Percentiles rank a stretch among this genome's conserved stretches.
These are phyloP conservation scores for Calonectria pteridis DNA, from an alignment of 2,329 filamentous ascomycete species.

Conservation along the genomic window DNA sequence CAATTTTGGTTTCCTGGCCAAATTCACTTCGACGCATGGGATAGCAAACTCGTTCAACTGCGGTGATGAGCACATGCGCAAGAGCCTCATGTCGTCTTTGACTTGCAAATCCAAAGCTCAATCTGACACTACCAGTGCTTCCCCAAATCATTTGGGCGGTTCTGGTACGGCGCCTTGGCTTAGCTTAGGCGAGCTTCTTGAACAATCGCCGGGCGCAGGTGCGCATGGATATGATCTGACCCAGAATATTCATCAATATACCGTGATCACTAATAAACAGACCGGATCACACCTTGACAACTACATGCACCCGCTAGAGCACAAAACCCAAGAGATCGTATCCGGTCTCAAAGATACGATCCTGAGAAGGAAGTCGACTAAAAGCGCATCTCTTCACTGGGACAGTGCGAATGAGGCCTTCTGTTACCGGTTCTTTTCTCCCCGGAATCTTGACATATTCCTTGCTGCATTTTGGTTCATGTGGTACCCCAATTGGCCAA, in stretches of 20 bases:
- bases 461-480: slow-evolving; percentile 22
- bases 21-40: background rate
- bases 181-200: too few relatives aligned
- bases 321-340: background rate
- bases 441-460: slow-evolving; percentile 23
- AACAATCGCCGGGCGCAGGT: background rate
- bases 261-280: too few relatives aligned
- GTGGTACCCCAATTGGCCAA: slow-evolving; percentile 33
- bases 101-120: background rate
- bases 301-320: background rate
- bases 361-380: background rate
- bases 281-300: background rate
- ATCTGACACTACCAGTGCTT: too few relatives aligned
- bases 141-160: background rate
- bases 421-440: slow-evolving; percentile 27
- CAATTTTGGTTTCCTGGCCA: background rate
- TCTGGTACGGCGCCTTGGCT: background rate
- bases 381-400: background rate
- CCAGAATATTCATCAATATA: too few relatives aligned
- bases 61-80: background rate
- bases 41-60: slow-evolving; percentile 3
- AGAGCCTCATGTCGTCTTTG: background rate
- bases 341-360: background rate
- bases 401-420: background rate
- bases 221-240: background rate